Evolutionary conservation across 2,329 filamentous ascomycete species (phyloP).

Genomic region (Sclerotiophoma versabilis): DNA sequence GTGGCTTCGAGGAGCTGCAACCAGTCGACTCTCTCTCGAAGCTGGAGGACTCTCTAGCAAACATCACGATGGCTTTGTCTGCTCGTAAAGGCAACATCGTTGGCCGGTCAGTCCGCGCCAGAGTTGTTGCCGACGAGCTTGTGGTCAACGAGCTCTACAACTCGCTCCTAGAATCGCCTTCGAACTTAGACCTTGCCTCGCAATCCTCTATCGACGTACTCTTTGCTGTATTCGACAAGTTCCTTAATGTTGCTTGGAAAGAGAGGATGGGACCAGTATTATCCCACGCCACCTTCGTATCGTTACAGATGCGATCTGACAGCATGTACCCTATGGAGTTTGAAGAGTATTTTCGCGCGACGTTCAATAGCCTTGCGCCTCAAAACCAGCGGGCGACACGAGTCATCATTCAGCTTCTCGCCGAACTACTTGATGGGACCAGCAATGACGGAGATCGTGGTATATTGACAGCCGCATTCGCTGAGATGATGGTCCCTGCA

Average conservation of each 20-base stretch:
- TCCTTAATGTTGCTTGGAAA: conserved; percentile 84
- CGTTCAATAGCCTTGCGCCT: conserved; percentile 61
- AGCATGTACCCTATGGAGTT: conserved; percentile 76
- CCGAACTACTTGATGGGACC: conserved; percentile 86
- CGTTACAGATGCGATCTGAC: conserved; percentile 70
- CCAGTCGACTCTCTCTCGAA: conserved; percentile 61
- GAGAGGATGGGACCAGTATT: conserved; percentile 88
- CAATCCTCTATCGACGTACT: conserved; percentile 83
- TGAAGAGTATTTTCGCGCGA: conserved; percentile 63
- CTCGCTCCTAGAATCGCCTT: conserved; percentile 81
- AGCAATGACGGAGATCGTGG: conserved; percentile 91
- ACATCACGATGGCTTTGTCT: conserved; percentile 82
- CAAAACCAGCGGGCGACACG: conserved; percentile 79
- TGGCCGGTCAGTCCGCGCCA: conserved; percentile 75
- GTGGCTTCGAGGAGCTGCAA: conserved; percentile 36
- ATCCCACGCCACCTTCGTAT: conserved; percentile 72
- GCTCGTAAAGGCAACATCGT: conserved; percentile 87
- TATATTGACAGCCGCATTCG: conserved; percentile 85
- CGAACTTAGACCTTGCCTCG: conserved; percentile 75
- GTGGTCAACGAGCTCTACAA: conserved; percentile 91
- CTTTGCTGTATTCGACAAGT: conserved; percentile 93
- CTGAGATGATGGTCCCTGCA: conserved; percentile 81
- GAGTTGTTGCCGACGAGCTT: conserved; percentile 75
- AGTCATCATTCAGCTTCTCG: conserved; percentile 82
- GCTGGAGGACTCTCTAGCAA: conserved; percentile 84